phyloP scores from a whole-genome alignment of 164 flowering plant genomes.

The Chimonanthus praecox region DNA sequence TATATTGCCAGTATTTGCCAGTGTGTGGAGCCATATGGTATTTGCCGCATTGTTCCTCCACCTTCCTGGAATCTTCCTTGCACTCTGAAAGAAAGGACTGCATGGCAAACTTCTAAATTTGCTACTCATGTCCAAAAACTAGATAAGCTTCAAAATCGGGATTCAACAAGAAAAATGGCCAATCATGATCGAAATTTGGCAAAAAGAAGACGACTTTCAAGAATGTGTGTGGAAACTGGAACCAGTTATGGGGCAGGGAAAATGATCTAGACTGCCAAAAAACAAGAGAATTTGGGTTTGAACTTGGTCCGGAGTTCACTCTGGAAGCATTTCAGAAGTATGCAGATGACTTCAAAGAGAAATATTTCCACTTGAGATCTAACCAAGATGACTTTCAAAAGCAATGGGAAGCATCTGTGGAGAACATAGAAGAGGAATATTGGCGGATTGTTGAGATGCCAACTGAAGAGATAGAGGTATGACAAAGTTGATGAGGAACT shows the following conservation, averaged over 20 bases:
- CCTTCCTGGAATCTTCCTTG: conserved; percentile 87
- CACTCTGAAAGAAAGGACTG: conserved; percentile 49
- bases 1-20: conserved; percentile 68
- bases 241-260: conserved; percentile 17
- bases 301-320: conserved; percentile 84
- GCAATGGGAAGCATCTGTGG: conserved; percentile 51
- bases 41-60: conserved; percentile 90
- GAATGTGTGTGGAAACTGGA: conserved; percentile 36
- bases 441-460: conserved; percentile 71
- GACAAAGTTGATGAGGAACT: neutral
- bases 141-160: conserved; percentile 74
- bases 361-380: conserved; percentile 48
- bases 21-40: conserved; percentile 71
- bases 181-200: neutral
- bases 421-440: conserved; percentile 76
- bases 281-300: conserved; percentile 65
- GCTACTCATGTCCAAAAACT: conserved; percentile 65
- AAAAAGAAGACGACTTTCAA: conserved; percentile 45
- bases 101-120: conserved; percentile 64
- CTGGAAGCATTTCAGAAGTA: conserved; percentile 67
- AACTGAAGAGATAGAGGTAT: conserved; percentile 77
- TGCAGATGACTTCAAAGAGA: conserved; percentile 76
- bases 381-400: conserved; percentile 22
- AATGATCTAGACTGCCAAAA: conserved; percentile 14
- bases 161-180: conserved; percentile 40